phyloP scores from a whole-genome alignment of 129 eudicot species.

The Flaveria ramosissima region DNA sequence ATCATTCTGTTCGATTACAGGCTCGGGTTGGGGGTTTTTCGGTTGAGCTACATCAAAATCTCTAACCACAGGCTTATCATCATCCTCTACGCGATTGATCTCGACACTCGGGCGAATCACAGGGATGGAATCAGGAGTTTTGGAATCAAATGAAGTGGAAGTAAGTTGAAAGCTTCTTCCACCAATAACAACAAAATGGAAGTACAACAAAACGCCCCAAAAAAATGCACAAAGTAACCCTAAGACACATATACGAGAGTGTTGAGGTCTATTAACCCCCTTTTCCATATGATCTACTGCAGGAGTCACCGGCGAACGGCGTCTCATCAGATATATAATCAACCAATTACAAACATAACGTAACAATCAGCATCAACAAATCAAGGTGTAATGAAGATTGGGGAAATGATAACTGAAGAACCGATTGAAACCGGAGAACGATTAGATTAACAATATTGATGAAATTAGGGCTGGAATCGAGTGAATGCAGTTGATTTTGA shows the following conservation, averaged over 20 bases:
- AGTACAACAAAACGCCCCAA: conserved; percentile 75
- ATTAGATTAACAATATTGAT: neutral
- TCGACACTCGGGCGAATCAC: conserved; percentile 21
- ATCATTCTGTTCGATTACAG: conserved; percentile 11
- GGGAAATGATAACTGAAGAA: neutral
- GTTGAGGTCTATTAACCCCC: conserved; percentile 50
- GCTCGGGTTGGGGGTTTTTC: conserved; percentile 4
- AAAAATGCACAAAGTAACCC: conserved; percentile 62
- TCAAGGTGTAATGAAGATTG: neutral
- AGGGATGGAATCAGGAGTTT: conserved; percentile 22
- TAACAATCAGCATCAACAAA: neutral
- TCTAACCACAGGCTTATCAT: neutral
- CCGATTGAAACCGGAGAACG: neutral
- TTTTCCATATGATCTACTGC: conserved; percentile 68
- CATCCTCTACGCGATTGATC: neutral
- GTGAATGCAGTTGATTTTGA: conserved; percentile 19
- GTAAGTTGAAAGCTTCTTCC: conserved; percentile 40
- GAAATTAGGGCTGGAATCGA: conserved; percentile 9
- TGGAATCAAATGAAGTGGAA: conserved; percentile 30
- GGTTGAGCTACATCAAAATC: neutral
- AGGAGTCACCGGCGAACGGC: conserved; percentile 52
- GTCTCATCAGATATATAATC: conserved; percentile 63
- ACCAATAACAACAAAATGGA: conserved; percentile 72
- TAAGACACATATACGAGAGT: conserved; percentile 63
- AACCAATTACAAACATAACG: conserved; percentile 19